Conservation (phyloP, 305 asterid genomes). For the Nicotiana rustica region DNA sequence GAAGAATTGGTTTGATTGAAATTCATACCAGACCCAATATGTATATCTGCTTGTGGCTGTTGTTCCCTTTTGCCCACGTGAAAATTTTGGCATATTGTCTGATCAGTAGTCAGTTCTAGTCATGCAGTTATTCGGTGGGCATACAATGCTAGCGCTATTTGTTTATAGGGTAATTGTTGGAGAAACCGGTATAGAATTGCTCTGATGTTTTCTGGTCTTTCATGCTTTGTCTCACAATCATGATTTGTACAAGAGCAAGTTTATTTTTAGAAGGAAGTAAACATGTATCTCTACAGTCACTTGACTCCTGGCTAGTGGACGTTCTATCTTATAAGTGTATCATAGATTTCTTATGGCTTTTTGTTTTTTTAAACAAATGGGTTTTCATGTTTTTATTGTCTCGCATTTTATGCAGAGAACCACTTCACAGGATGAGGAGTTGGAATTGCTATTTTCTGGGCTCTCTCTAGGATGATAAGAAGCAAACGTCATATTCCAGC, state of each 20-base stretch:
- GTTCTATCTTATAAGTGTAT: background rate
- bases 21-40: background rate
- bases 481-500: background rate
- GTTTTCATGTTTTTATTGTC: constrained; percentile 3
- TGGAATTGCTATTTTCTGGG: constrained; percentile 87
- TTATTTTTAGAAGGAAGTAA: background rate
- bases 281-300: background rate
- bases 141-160: background rate
- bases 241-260: background rate
- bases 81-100: background rate
- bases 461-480: constrained; percentile 58
- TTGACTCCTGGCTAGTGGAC: background rate
- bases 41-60: background rate
- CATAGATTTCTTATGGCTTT: background rate
- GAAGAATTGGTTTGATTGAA: background rate
- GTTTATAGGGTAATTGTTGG: constrained; percentile 28
- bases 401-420: constrained; percentile 63
- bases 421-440: constrained; percentile 74
- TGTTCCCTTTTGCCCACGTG: background rate
- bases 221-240: constrained; percentile 1
- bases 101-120: background rate
- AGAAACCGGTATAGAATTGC: constrained; percentile 1
- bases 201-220: constrained; percentile 19
- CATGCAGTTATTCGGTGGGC: background rate
- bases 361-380: background rate